Evolutionary conservation across 169 alveolate species (phyloP).

Genomic region (Eimeria praecox): DNA sequence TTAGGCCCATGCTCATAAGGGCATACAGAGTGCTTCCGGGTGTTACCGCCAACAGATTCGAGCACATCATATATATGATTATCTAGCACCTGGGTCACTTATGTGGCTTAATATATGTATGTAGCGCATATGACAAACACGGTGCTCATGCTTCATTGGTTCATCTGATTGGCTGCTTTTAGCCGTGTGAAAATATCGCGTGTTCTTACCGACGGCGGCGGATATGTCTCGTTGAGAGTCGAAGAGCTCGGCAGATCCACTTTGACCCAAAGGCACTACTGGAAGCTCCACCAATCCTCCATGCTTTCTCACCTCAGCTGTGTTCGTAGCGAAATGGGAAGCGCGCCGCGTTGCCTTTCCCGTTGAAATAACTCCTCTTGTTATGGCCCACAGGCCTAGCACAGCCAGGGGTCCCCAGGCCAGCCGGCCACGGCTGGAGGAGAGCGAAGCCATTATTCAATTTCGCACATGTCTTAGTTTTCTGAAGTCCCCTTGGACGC

Average conservation of each 20-base stretch:
- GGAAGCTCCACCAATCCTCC: neutral
- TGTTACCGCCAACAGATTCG: neutral
- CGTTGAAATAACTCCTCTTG: conserved; percentile 17
- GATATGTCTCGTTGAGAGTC: neutral
- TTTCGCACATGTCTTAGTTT: neutral
- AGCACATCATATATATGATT: neutral
- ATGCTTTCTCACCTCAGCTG: neutral
- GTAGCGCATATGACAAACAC: neutral
- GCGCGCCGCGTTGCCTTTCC: neutral
- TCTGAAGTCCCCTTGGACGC: neutral
- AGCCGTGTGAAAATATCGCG: neutral
- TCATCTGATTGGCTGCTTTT: neutral
- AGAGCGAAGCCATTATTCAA: conserved; percentile 7
- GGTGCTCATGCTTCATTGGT: neutral
- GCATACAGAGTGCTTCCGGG: neutral
- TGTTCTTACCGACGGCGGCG: neutral
- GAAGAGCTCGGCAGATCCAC: neutral
- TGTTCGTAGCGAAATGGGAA: neutral
- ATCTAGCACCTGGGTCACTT: neutral
- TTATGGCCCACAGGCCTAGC: conserved; percentile 37
- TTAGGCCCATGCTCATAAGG: neutral
- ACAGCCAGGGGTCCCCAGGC: conserved; percentile 27
- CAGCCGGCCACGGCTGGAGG: conserved; percentile 55
- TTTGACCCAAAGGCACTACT: neutral
- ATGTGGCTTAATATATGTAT: no score